Evolutionary conservation across 1,284 basidiomycete species (phyloP).

Genomic region (Tylopilus orsonianus): DNA sequence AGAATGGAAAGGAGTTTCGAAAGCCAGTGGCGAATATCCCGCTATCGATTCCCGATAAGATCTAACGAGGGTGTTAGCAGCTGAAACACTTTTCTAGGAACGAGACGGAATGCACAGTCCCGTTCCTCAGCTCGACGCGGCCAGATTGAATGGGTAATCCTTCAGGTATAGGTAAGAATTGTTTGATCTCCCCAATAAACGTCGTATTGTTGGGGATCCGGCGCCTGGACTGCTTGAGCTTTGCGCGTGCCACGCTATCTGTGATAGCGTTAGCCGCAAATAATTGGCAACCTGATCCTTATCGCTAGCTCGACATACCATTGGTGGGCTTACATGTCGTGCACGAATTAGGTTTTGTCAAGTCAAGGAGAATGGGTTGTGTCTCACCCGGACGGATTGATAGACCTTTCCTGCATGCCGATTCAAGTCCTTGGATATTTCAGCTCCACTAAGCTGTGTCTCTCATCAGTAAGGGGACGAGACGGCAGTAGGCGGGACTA

Average conservation of each 20-base stretch:
- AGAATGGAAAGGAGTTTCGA: slow-evolving; percentile 16
- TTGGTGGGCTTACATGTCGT: slow-evolving; percentile 1
- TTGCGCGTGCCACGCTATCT: slow-evolving; percentile 1
- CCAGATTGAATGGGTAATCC: slow-evolving; percentile 15
- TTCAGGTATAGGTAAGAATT: slow-evolving; percentile 10
- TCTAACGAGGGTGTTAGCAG: not conserved
- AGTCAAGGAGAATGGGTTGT: not conserved
- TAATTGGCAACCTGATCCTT: no score
- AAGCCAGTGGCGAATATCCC: slow-evolving; percentile 14
- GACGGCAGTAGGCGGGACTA: not conserved
- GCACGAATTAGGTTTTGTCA: not conserved
- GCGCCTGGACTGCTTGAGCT: not conserved
- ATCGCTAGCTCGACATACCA: no score
- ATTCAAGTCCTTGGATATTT: slow-evolving; percentile 21
- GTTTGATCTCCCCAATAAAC: slow-evolving; percentile 16
- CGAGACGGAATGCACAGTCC: slow-evolving; percentile 8
- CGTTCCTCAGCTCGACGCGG: slow-evolving; percentile 13
- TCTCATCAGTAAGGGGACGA: not conserved
- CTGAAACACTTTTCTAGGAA: not conserved
- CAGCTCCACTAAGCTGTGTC: slow-evolving; percentile 9
- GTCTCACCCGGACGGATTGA: slow-evolving; percentile 17
- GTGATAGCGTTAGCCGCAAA: no score
- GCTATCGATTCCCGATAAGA: slow-evolving; percentile 15
- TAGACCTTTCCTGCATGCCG: slow-evolving; percentile 8
- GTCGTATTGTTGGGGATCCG: slow-evolving; percentile 16